These are phyloP conservation scores for Annona cherimola DNA, from an alignment of 164 flowering plant genomes.

Conservation along the genomic window DNA sequence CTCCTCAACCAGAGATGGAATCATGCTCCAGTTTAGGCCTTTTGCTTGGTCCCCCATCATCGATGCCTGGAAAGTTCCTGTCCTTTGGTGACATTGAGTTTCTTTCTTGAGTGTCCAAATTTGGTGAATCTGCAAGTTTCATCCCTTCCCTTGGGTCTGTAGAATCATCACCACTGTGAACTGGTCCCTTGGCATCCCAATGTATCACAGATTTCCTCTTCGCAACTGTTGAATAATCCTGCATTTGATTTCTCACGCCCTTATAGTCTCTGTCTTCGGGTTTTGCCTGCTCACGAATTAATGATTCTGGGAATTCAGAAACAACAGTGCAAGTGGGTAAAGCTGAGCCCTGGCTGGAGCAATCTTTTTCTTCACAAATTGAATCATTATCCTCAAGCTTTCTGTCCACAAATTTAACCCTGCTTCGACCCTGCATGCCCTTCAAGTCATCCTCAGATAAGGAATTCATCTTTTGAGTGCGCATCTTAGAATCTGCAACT, in stretches of 20 bases:
- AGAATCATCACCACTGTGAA: not conserved
- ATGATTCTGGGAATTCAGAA: not conserved
- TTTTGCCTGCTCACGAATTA: not conserved
- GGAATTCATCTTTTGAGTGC: slow-evolving; percentile 5
- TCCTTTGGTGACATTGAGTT: not conserved
- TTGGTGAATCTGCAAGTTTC: not conserved
- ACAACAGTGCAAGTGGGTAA: not conserved
- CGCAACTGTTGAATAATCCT: slow-evolving; percentile 6
- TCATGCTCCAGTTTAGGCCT: slow-evolving; percentile 9
- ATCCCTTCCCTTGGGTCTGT: not conserved
- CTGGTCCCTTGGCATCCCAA: slow-evolving; percentile 4
- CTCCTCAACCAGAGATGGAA: not conserved
- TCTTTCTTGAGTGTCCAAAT: not conserved
- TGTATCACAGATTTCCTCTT: slow-evolving; percentile 5
- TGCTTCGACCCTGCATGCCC: slow-evolving; percentile 3
- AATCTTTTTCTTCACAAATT: not conserved
- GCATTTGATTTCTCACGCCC: slow-evolving; percentile 10
- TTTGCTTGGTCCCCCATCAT: slow-evolving; percentile 5
- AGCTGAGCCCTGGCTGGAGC: not conserved
- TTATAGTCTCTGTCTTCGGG: not conserved
- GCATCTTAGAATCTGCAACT: not conserved
- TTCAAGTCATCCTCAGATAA: not conserved
- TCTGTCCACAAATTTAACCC: not conserved
- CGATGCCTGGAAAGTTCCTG: not conserved
- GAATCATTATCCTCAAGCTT: not conserved